Conservation (phyloP, 2,329 filamentous ascomycete genomes). For the Xylaria sp. region DNA sequence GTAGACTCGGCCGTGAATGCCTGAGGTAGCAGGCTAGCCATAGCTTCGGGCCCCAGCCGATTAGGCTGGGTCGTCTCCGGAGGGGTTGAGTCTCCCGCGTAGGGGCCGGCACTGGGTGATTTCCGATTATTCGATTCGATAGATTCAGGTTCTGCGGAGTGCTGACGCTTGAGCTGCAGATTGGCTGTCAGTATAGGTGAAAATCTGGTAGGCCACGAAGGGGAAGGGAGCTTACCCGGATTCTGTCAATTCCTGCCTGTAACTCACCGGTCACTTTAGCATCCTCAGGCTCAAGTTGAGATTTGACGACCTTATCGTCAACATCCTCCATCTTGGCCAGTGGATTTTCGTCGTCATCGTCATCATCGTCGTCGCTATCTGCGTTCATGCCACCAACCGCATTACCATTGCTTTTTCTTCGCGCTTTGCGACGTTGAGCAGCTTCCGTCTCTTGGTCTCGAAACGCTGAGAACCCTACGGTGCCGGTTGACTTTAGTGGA, state of each 20-base stretch:
- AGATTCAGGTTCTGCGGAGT: constrained; percentile 75
- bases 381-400: constrained; percentile 66
- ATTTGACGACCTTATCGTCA: constrained; percentile 69
- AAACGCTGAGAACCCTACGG: constrained; percentile 90
- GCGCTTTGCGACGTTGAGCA: constrained; percentile 65
- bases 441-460: constrained; percentile 72
- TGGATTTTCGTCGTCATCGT: constrained; percentile 77
- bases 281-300: constrained; percentile 74
- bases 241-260: constrained; percentile 82
- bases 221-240: constrained; percentile 68
- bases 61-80: constrained; percentile 51
- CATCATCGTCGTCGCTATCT: constrained; percentile 74
- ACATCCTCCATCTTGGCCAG: constrained; percentile 72
- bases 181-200: constrained; percentile 40
- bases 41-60: constrained; percentile 48
- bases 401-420: constrained; percentile 72
- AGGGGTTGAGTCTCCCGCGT: constrained; percentile 53
- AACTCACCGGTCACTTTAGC: constrained; percentile 77
- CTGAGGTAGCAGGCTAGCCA: constrained; percentile 55
- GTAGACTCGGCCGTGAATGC: constrained; percentile 58
- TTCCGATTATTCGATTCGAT: constrained; percentile 56
- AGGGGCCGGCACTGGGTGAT: constrained; percentile 57
- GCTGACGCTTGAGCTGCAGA: constrained; percentile 78
- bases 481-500: constrained; percentile 85
- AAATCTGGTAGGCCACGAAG: not conserved